Evolutionary conservation across 768 basidiomycete genomes (phyloP), one percentile per base, ranked within the genome.

Genomic region (Xerocomellus intermedius): DNA sequence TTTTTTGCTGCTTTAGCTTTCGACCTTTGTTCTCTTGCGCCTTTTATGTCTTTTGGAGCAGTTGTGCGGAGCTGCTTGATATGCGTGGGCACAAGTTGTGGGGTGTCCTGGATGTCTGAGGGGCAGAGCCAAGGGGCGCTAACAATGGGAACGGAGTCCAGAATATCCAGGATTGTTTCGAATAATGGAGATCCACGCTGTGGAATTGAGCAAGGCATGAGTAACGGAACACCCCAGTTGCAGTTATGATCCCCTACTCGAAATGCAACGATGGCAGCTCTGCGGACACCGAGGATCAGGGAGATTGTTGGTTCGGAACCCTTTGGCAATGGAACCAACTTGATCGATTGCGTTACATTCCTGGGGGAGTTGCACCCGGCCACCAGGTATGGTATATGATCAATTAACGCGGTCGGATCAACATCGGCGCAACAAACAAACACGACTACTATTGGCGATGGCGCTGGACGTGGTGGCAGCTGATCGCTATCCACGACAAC

Each of bases 11-110:
- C 69, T 56, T 77, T 82, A 19, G 78, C 83, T 62, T 74, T 73
- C 36, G 69, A 66, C 53, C 90, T 78, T 48, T 73, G 65, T 52
- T 82, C 79, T 64, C 87, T 91, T 32, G 84, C 83, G 32, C 73
- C 77, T 64, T 80, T 88, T 81, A 91, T 88, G 63, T 94, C 88
- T 62, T 82, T 85, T 2, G 92, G 92, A 4, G 85, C 82, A 28
- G 85, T 83, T 3, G 93, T 94, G 17, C 80, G 79, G 21, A 93
- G 67, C 59, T 92, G 90, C 64, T 94, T 95, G 60, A 93, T 78
- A 64, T 91, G 87, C 0, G 91, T 91, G 3, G 87, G 84, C 39
- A 88, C 71, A 24, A 86, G 74, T 17, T 69, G 51, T 42, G 52
- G 47, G 50, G n/a, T 19, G 55, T 53, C 16, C 56, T 64, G 37